phyloP scores from a whole-genome alignment of 1,139 yeast genomes.

The Candida neerlandica region DNA sequence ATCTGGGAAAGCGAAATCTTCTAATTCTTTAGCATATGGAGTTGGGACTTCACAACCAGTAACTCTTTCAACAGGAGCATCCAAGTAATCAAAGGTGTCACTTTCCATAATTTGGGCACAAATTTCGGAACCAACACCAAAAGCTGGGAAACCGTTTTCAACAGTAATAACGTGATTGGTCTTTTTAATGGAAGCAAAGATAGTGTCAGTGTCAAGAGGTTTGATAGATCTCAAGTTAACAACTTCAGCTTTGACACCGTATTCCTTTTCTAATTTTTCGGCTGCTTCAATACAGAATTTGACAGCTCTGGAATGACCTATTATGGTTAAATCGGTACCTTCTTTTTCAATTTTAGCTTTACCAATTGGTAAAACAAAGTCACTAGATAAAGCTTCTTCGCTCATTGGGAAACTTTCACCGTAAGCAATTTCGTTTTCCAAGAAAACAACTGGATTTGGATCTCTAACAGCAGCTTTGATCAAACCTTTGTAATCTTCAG shows the following conservation, averaged over 20 bases:
- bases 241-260: conserved; percentile 91
- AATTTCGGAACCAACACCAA: conserved; percentile 98
- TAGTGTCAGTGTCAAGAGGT: conserved; percentile 90
- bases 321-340: conserved; percentile 89
- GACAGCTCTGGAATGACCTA: conserved; percentile 91
- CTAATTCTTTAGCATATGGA: conserved; percentile 95
- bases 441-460: conserved; percentile 95
- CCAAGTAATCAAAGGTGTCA: conserved; percentile 97
- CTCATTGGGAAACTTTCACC: conserved; percentile 90
- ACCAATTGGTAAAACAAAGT: conserved; percentile 90
- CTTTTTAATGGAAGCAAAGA: conserved; percentile 88
- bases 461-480: conserved; percentile 96
- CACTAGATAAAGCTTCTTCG: conserved; percentile 87
- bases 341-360: conserved; percentile 92
- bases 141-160: conserved; percentile 97
- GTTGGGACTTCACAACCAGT: conserved; percentile 99
- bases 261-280: conserved; percentile 75
- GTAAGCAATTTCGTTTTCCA: conserved; percentile 93
- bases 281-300: conserved; percentile 89
- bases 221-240: conserved; percentile 94
- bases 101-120: conserved; percentile 98
- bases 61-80: conserved; percentile 98
- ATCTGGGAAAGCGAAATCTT: conserved; percentile 99
- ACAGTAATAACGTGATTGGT: conserved; percentile 96
- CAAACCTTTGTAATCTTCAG: conserved; percentile 96